Percentiles rank a stretch among this genome's conserved stretches.
These are phyloP conservation scores for Gastrodia elata DNA, from an alignment of 106 monocot species.

Conservation along the genomic window DNA sequence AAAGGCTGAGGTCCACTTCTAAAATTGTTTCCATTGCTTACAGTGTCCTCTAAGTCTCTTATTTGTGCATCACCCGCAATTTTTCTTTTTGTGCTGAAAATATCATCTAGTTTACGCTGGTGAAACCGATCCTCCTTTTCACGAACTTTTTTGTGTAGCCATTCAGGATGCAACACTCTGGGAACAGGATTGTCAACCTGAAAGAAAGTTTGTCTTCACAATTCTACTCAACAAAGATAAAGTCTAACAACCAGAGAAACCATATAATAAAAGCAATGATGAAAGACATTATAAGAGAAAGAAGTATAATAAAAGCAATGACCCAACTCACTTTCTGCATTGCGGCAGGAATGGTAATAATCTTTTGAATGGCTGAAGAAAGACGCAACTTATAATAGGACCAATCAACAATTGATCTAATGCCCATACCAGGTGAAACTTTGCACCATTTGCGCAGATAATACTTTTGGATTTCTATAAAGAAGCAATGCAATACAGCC, in stretches of 20 bases:
- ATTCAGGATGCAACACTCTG: slow-evolving; percentile 91
- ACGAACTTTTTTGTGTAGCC: slow-evolving; percentile 89
- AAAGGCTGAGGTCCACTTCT: slow-evolving; percentile 22
- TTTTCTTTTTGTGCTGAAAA: slow-evolving; percentile 42
- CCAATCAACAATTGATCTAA: slow-evolving; percentile 93
- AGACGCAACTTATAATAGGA: slow-evolving; percentile 92
- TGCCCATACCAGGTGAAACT: slow-evolving; percentile 59
- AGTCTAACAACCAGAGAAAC: background rate
- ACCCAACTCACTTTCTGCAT: slow-evolving; percentile 79
- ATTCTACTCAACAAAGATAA: background rate
- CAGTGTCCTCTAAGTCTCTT: slow-evolving; percentile 66
- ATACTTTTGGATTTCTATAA: slow-evolving; percentile 59
- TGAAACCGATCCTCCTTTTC: slow-evolving; percentile 87
- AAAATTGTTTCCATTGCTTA: slow-evolving; percentile 13
- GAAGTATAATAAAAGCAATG: background rate
- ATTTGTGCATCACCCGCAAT: slow-evolving; percentile 7
- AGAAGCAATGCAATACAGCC: background rate
- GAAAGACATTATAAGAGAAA: no score
- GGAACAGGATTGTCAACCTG: slow-evolving; percentile 97
- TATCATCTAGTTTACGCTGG: slow-evolving; percentile 72
- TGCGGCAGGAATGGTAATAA: slow-evolving; percentile 98
- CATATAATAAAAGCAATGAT: background rate
- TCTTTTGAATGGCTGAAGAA: slow-evolving; percentile 92
- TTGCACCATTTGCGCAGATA: slow-evolving; percentile 95
- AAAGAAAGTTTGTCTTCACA: slow-evolving; percentile 6